These are phyloP conservation scores for Populus simonii DNA, from an alignment of 345 rosid species.

Conservation along the genomic window DNA sequence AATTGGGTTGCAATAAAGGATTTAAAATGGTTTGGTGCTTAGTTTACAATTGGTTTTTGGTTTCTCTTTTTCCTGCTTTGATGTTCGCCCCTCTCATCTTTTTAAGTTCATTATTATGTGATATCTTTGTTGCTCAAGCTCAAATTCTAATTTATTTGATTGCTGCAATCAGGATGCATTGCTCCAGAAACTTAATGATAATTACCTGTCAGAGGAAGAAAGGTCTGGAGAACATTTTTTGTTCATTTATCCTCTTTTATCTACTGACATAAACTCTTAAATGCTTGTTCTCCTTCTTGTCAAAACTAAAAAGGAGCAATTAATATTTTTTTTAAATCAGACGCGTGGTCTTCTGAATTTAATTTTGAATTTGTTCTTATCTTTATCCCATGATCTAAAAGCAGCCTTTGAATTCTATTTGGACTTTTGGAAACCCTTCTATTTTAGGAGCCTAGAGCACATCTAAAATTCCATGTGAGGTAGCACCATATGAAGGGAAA, in stretches of 20 bases:
- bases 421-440: neutral
- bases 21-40: neutral
- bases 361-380: neutral
- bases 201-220: slow-evolving; percentile 63
- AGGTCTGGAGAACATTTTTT: slow-evolving; percentile 41
- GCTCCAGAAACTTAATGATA: slow-evolving; percentile 71
- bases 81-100: neutral
- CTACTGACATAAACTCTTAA: neutral
- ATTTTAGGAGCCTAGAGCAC: neutral
- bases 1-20: neutral
- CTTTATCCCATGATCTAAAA: neutral
- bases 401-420: neutral
- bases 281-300: neutral
- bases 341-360: neutral
- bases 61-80: neutral
- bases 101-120: neutral
- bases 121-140: slow-evolving; percentile 1
- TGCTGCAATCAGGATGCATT: slow-evolving; percentile 63
- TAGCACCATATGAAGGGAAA: too few relatives aligned
- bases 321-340: too few relatives aligned
- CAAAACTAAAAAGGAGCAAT: neutral
- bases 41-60: neutral
- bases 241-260: neutral
- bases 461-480: neutral
- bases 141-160: slow-evolving; percentile 14